These are phyloP conservation scores for Ascochyta rabiei DNA, from an alignment of 2,329 filamentous ascomycete species.

Conservation along the genomic window DNA sequence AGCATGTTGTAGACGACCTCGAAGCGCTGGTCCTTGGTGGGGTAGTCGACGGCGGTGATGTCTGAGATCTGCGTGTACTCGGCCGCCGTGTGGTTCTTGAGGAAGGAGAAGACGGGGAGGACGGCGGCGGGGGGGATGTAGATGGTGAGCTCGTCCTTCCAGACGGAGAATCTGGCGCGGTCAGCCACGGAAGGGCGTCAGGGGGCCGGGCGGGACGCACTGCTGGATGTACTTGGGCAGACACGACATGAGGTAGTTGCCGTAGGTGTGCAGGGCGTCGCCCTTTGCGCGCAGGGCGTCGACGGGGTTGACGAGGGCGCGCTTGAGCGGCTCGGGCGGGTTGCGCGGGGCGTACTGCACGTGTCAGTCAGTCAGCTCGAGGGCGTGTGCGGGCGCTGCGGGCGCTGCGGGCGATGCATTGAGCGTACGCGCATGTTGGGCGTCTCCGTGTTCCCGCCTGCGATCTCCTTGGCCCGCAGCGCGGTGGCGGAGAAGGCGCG, in stretches of 20 bases:
- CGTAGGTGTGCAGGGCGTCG: conserved; percentile 89
- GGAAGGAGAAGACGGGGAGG: conserved; percentile 88
- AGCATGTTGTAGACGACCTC: conserved; percentile 98
- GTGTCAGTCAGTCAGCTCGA: conserved; percentile 24
- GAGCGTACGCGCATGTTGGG: conserved; percentile 56
- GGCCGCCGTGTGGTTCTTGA: conserved; percentile 97
- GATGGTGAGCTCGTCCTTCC: conserved; percentile 98
- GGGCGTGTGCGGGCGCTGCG: background rate
- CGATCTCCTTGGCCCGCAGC: conserved; percentile 52
- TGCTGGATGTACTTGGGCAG: conserved; percentile 98
- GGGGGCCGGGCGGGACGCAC: conserved; percentile 36
- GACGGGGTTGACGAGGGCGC: conserved; percentile 83
- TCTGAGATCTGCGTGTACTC: conserved; percentile 94
- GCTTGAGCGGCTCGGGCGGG: conserved; percentile 65
- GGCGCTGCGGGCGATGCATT: too few relatives aligned
- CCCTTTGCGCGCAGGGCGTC: conserved; percentile 91
- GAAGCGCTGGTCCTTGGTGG: conserved; percentile 92
- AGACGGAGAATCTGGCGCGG: conserved; percentile 76
- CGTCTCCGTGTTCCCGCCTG: conserved; percentile 48
- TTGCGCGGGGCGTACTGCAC: conserved; percentile 52
- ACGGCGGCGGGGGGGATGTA: conserved; percentile 89
- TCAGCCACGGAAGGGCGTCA: background rate
- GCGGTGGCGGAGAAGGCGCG: conserved; percentile 53
- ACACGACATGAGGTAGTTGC: conserved; percentile 94
- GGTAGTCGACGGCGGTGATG: conserved; percentile 94